Base-by-base conservation (phyloP, 768 basidiomycete genomes). In the Xerocomellus dryophilus region DNA sequence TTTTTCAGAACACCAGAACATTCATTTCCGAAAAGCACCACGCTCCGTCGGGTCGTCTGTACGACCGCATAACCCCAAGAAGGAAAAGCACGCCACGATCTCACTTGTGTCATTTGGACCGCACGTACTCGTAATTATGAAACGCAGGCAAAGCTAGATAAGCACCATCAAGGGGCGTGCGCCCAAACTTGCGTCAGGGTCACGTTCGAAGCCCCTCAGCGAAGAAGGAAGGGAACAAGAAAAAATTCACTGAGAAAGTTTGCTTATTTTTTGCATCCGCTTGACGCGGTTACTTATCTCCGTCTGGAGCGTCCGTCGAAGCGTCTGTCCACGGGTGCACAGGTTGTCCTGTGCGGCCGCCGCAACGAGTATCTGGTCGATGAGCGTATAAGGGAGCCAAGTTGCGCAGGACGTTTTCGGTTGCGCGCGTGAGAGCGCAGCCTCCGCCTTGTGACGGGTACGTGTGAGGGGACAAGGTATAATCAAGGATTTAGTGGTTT, bases 311-410 rank as follows among this genome's bases (percentile, higher is more conserved):
- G 80, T 77, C 31, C 75, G 68, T 43, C 84, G 74, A 29, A 77
- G 71, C 7, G 44, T 54, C 43, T 66, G 69, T 23, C 71, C 71
- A 40, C 75, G 76, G 12, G 77, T 53, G 20, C 81, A 78, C 47
- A 82, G 66, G 35, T 77, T 76, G 34, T 77, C 74, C 61, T 81
- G 78, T 8, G 78, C 71, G 54, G 79, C 78, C 10, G 85, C 82
- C 14, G 85, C 84, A 21, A 77, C 76, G 27, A 93, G 76, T 34
- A 93, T 86, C 69, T 91, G 86, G 69, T 94, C 92, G 58, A 94
- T 81, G 50, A 93, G 77, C 45, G 83, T 81, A 64, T 93, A 93
- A 14, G 92, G 92, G 36, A 93, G 74, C 86, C 90, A 93, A 5
- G 87, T 87, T 49, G 79, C 66, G 32, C 78, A 80, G 3, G 88